Conservation (phyloP, 1,284 basidiomycete species). For the Pyrrhoderma noxium region DNA sequence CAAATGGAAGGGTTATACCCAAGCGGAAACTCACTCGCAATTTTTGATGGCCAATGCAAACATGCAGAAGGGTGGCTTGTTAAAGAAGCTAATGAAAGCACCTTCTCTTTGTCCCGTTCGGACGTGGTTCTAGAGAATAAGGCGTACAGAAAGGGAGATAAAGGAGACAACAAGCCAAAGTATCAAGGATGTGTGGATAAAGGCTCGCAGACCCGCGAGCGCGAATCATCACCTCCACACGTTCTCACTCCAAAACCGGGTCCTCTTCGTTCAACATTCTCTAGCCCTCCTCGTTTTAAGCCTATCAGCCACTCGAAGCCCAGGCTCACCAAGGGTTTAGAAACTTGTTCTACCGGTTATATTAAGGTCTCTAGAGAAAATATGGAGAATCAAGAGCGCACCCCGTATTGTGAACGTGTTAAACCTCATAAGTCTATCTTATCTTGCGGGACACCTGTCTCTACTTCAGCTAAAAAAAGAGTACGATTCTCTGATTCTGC, state of each 20-base stretch:
- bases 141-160: no score
- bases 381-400: no score
- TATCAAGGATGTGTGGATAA: neutral
- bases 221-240: no score
- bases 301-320: no score
- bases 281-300: neutral
- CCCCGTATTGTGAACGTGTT: neutral
- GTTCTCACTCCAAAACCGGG: neutral
- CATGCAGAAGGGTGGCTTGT: constrained; percentile 15
- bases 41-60: constrained; percentile 4
- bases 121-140: no score
- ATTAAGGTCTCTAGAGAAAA: no score
- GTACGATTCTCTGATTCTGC: constrained; percentile 15
- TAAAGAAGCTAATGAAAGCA: constrained; percentile 2
- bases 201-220: no score
- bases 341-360: neutral
- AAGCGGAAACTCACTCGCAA: neutral
- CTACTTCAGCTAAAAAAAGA: constrained; percentile 7
- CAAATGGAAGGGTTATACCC: constrained; percentile 11
- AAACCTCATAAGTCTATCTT: constrained; percentile 9
- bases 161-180: no score
- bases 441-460: constrained; percentile 1
- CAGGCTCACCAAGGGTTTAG: neutral
- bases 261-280: neutral
- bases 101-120: no score